Evolutionary conservation across 257 asterid species (phyloP).

Genomic region (Craterostigma plantagineum): DNA sequence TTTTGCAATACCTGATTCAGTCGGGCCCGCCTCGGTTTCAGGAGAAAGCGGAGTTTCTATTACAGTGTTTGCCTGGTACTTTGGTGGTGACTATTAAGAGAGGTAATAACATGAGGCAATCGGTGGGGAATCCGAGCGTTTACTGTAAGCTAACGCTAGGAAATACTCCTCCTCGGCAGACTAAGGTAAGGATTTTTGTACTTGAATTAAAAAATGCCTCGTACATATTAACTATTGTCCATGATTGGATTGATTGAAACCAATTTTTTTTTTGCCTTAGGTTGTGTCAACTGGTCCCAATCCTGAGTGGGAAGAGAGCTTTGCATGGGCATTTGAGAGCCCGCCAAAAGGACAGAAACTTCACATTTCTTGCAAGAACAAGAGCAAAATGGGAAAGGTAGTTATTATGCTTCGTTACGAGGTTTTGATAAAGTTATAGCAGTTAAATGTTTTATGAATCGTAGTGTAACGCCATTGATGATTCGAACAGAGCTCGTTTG

Average conservation of each 20-base stretch:
- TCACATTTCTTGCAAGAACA: conserved; percentile 97
- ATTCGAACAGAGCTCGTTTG: conserved; percentile 71
- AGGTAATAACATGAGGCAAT: conserved; percentile 94
- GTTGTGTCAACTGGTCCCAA: conserved; percentile 90
- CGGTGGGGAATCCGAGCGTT: conserved; percentile 90
- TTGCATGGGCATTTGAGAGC: conserved; percentile 89
- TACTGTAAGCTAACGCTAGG: conserved; percentile 96
- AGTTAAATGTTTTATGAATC: too few relatives aligned
- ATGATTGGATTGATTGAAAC: too few relatives aligned
- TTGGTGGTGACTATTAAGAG: conserved; percentile 74
- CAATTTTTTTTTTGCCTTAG: conserved; percentile 19
- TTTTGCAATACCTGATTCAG: conserved; percentile 80
- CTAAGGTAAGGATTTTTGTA: conserved; percentile 32
- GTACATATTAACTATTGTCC: too few relatives aligned
- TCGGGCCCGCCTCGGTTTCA: conserved; percentile 96
- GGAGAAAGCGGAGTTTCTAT: conserved; percentile 81
- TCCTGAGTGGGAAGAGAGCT: conserved; percentile 96
- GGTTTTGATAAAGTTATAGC: too few relatives aligned
- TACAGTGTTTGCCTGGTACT: conserved; percentile 92
- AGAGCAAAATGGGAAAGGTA: conserved; percentile 99
- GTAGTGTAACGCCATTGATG: not conserved
- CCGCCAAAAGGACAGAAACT: conserved; percentile 99
- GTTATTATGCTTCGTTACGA: not conserved
- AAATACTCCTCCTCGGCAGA: conserved; percentile 70
- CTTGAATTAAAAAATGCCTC: too few relatives aligned